Evolutionary conservation across 2,329 filamentous ascomycete species (phyloP).

Genomic region (Trichoderma harzianum): DNA sequence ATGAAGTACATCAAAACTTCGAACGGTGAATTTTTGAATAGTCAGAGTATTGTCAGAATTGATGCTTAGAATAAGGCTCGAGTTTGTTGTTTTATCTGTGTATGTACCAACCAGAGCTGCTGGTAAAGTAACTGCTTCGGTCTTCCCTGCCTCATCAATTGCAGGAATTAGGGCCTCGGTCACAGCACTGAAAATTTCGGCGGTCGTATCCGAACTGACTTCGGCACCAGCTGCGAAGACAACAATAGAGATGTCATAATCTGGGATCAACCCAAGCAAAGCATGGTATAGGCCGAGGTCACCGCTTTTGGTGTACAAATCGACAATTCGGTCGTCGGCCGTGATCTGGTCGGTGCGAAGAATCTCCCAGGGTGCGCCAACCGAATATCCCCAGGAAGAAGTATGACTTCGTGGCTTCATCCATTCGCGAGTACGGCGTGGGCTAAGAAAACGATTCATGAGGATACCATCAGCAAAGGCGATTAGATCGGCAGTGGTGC

Average conservation of each 20-base stretch:
- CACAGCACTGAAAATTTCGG: conserved; percentile 27
- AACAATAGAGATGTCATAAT: conserved; percentile 35
- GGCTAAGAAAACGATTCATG: conserved; percentile 38
- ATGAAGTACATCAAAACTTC: not conserved
- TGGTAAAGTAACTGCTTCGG: not conserved
- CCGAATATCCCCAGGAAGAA: conserved; percentile 31
- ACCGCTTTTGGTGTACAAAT: conserved; percentile 45
- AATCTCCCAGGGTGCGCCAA: conserved; percentile 48
- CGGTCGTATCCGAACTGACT: conserved; percentile 21
- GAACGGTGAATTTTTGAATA: not conserved
- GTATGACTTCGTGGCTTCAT: conserved; percentile 40
- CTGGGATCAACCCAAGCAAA: conserved; percentile 39
- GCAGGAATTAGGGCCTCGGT: not conserved
- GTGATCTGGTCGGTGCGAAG: conserved; percentile 34
- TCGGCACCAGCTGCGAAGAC: conserved; percentile 26
- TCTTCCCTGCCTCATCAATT: not conserved
- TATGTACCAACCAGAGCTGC: not conserved
- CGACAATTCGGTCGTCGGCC: conserved; percentile 35
- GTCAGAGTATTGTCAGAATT: not conserved
- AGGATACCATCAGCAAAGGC: conserved; percentile 42
- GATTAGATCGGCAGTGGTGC: conserved; percentile 40
- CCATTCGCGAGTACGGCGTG: conserved; percentile 40
- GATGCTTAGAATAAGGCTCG: not conserved
- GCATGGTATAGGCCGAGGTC: conserved; percentile 37
- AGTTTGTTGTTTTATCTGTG: not conserved